phyloP scores from a whole-genome alignment of 371 early-diverging fungal species.

The Mucor indicus region DNA sequence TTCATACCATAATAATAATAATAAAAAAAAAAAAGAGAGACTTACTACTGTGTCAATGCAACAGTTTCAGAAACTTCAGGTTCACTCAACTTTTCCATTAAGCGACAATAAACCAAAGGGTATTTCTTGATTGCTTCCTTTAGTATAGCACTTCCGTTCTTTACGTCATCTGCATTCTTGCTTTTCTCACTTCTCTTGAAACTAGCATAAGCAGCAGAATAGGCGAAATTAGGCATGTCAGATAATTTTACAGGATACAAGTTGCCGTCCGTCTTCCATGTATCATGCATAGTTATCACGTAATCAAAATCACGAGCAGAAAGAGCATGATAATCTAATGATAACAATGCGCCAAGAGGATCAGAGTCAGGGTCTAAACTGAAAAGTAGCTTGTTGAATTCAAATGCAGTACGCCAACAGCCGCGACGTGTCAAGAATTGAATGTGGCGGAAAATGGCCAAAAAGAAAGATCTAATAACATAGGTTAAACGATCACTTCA shows the following conservation, averaged over 20 bases:
- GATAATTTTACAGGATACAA: constrained; percentile 30
- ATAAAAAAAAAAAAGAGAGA: neutral
- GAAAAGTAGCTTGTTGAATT: constrained; percentile 79
- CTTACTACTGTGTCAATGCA: constrained; percentile 9
- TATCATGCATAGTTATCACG: constrained; percentile 46
- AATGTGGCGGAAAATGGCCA: constrained; percentile 82
- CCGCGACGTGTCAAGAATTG: constrained; percentile 82
- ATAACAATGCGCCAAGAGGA: constrained; percentile 70
- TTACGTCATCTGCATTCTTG: constrained; percentile 7
- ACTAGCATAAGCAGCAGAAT: constrained; percentile 72
- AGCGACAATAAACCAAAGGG: constrained; percentile 29
- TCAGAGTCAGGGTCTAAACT: constrained; percentile 77
- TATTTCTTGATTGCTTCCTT: constrained; percentile 60
- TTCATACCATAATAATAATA: neutral
- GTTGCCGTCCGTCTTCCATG: constrained; percentile 40
- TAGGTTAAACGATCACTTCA: no score
- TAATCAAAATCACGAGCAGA: constrained; percentile 76
- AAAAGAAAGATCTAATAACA: constrained; percentile 75
- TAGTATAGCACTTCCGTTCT: constrained; percentile 32
- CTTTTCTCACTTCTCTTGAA: constrained; percentile 58
- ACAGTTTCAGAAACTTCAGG: constrained; percentile 6
- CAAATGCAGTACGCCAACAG: constrained; percentile 92
- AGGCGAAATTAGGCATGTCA: constrained; percentile 76
- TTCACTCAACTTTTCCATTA: constrained; percentile 38
- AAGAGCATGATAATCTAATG: constrained; percentile 83